Conservation (phyloP, 2,329 filamentous ascomycete species). For the Knufia petricola region DNA sequence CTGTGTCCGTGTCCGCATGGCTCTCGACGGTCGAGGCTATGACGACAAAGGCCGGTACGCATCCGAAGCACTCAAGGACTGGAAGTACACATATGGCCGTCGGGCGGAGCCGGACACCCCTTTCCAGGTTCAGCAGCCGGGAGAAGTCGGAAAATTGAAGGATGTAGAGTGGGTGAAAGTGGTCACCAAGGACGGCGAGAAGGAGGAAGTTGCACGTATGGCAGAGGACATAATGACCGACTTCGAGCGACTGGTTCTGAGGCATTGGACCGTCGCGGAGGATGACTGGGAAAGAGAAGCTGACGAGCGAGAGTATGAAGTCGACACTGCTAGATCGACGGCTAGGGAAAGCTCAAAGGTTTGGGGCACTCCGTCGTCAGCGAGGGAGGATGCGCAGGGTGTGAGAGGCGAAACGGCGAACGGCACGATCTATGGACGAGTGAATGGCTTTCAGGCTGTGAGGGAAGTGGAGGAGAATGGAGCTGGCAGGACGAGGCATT, state of each 20-base stretch:
- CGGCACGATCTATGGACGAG: slow-evolving; percentile 1
- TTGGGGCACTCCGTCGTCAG: background rate
- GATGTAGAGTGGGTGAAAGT: slow-evolving; percentile 21
- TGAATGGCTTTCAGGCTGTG: background rate
- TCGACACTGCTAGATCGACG: slow-evolving; percentile 2
- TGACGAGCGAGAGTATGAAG: background rate
- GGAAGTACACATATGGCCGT: slow-evolving; percentile 14
- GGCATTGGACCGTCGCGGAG: slow-evolving; percentile 7
- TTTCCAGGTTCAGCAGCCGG: slow-evolving; percentile 14
- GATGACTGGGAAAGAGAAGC: slow-evolving; percentile 5
- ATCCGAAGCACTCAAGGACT: slow-evolving; percentile 31
- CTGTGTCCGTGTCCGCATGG: slow-evolving; percentile 45
- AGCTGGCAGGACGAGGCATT: background rate
- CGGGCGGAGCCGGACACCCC: slow-evolving; percentile 20
- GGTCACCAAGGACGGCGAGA: slow-evolving; percentile 5
- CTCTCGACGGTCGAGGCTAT: slow-evolving; percentile 41
- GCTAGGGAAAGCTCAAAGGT: background rate
- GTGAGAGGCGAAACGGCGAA: background rate
- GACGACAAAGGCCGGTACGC: slow-evolving; percentile 42
- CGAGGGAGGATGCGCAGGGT: background rate
- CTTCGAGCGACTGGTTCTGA: slow-evolving; percentile 15
- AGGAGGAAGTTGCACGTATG: slow-evolving; percentile 14
- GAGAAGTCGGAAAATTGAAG: slow-evolving; percentile 19
- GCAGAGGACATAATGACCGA: slow-evolving; percentile 18
- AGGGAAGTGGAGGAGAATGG: background rate